Conservation (phyloP, 352 stramenopile genomes). For the Pythium insidiosum region DNA sequence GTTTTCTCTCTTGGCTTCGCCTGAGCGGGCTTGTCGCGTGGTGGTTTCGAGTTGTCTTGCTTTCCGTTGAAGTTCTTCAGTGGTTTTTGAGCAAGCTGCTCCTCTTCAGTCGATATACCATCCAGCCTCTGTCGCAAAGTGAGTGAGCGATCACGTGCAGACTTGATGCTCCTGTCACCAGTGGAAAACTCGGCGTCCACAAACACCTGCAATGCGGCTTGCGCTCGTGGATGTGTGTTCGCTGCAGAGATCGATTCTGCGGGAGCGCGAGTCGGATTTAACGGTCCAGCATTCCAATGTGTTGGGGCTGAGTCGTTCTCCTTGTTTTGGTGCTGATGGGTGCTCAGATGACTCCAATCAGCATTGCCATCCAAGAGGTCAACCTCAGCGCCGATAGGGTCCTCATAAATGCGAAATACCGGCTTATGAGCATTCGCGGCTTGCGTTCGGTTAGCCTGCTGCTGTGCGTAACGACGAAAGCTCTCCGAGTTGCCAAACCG, state of each 20-base stretch:
- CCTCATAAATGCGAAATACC: conserved; percentile 82
- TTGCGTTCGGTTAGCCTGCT: conserved; percentile 44
- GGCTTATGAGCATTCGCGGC: conserved; percentile 64
- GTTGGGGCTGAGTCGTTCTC: conserved; percentile 55
- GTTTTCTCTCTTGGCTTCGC: no score
- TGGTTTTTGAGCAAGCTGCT: conserved; percentile 63
- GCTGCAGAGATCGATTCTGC: background rate
- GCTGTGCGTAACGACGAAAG: conserved; percentile 53
- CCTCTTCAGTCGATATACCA: conserved; percentile 59
- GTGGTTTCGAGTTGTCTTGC: conserved; percentile 2
- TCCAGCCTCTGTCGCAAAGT: conserved; percentile 70
- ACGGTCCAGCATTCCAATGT: conserved; percentile 33
- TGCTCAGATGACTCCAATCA: conserved; percentile 65
- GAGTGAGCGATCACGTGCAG: conserved; percentile 36
- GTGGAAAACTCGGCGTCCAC: conserved; percentile 57
- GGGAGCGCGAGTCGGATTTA: background rate
- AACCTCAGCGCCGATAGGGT: conserved; percentile 36
- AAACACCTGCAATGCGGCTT: conserved; percentile 59
- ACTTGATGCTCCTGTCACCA: conserved; percentile 1
- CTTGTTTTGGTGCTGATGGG: conserved; percentile 66
- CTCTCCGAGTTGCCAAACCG: conserved; percentile 48
- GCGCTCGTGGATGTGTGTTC: background rate
- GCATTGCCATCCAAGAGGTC: conserved; percentile 51
- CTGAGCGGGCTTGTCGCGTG: no score
- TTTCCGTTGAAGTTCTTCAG: conserved; percentile 56